Percentiles rank a stretch among this genome's conserved stretches.
These are phyloP conservation scores for Sideroxylon spinosum DNA, from an alignment of 179 eudicot genomes.

Conservation along the genomic window DNA sequence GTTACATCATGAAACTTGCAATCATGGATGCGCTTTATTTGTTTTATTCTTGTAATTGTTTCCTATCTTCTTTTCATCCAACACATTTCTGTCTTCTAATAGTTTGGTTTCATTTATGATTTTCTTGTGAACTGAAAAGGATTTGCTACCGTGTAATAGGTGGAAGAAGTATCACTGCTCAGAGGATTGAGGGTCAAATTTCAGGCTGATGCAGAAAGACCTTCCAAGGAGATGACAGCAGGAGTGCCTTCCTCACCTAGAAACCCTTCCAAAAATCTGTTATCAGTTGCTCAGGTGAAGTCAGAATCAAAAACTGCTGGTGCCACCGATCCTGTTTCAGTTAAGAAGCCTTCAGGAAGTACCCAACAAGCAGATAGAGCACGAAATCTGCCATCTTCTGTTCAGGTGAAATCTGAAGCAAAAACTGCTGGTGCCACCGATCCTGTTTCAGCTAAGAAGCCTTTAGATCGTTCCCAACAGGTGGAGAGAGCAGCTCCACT, in stretches of 20 bases:
- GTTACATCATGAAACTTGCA: not conserved
- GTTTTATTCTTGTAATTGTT: not conserved
- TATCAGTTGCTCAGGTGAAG: slow-evolving; percentile 24
- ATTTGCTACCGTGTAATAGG: slow-evolving; percentile 30
- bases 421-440: slow-evolving; percentile 25
- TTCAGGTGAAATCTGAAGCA: slow-evolving; percentile 28
- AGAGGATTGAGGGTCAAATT: slow-evolving; percentile 38
- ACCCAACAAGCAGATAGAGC: slow-evolving; percentile 29
- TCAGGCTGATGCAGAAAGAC: slow-evolving; percentile 25
- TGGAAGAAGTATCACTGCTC: slow-evolving; percentile 36
- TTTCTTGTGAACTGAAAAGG: not conserved
- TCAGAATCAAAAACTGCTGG: slow-evolving; percentile 23
- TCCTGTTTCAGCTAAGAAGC: slow-evolving; percentile 28
- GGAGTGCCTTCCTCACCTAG: slow-evolving; percentile 26
- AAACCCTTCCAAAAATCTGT: slow-evolving; percentile 42
- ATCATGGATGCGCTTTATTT: not conserved
- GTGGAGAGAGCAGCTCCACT: slow-evolving; percentile 24
- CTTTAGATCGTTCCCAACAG: slow-evolving; percentile 27
- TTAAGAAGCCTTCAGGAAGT: slow-evolving; percentile 32
- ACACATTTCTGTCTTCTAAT: not conserved
- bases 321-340: slow-evolving; percentile 24
- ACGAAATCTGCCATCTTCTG: slow-evolving; percentile 1
- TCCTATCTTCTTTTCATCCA: not conserved
- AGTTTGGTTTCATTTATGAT: not conserved
- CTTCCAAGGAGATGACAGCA: slow-evolving; percentile 30